A percentile compares a stretch with the other conserved stretches of the same genome.
Evolutionary conservation across 306 rosid species (phyloP).

Genomic region (Prunus dulcis): DNA sequence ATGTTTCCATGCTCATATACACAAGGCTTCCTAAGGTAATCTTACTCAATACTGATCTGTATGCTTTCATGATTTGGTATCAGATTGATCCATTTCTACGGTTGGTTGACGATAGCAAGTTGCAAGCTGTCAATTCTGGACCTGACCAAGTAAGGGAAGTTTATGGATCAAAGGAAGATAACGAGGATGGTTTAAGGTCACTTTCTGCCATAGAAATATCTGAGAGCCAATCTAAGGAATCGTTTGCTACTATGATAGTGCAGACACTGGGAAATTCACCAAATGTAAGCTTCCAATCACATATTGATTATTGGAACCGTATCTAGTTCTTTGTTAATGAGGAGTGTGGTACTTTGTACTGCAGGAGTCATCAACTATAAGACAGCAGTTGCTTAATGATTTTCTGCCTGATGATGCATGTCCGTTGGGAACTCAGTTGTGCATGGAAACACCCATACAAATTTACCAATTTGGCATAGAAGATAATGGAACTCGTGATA

Average conservation of each 20-base stretch:
- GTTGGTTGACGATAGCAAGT: slow-evolving; percentile 62
- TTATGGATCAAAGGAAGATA: slow-evolving; percentile 80
- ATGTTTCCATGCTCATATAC: not conserved
- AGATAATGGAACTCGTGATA: slow-evolving; percentile 35
- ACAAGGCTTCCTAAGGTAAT: not conserved
- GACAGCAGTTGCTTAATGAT: slow-evolving; percentile 46
- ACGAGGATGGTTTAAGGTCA: slow-evolving; percentile 50
- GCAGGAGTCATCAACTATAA: slow-evolving; percentile 38
- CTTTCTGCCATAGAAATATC: slow-evolving; percentile 37
- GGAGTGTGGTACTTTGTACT: not conserved
- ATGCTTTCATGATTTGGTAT: not conserved
- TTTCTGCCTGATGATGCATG: slow-evolving; percentile 54
- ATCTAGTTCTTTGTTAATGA: not conserved
- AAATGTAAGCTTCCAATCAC: slow-evolving; percentile 32
- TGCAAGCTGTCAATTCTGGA: slow-evolving; percentile 37
- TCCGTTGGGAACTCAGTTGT: slow-evolving; percentile 57
- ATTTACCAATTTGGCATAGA: slow-evolving; percentile 38
- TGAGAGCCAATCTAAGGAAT: slow-evolving; percentile 41
- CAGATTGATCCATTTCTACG: slow-evolving; percentile 82
- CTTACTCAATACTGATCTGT: not conserved
- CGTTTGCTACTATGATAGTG: slow-evolving; percentile 51
- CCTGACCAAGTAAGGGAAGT: slow-evolving; percentile 30
- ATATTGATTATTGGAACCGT: not conserved
- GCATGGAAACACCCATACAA: slow-evolving; percentile 38
- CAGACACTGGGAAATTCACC: slow-evolving; percentile 42